Evolutionary conservation across 148 eudicot genomes (phyloP).

Genomic region (Vaccinium myrtillus): DNA sequence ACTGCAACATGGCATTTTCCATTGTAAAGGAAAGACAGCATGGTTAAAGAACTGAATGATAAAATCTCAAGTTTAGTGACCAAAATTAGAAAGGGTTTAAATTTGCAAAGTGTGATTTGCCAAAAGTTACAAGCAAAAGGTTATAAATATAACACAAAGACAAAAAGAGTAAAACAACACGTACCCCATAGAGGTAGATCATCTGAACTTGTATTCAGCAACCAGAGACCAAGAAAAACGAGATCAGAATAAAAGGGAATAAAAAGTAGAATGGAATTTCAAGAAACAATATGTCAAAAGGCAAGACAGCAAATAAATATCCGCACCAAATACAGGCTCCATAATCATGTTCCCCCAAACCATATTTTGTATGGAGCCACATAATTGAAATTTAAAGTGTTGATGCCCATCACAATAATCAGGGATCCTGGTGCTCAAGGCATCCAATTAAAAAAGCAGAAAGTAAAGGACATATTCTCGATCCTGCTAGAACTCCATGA

Average conservation of each 20-base stretch:
- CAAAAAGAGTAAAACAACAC: conserved; percentile 12
- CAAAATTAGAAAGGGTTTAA: background rate
- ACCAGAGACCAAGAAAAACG: conserved; percentile 21
- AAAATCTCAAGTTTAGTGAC: background rate
- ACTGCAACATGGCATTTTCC: background rate
- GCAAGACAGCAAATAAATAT: background rate
- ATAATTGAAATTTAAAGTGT: background rate
- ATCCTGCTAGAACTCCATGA: background rate
- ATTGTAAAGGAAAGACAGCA: background rate
- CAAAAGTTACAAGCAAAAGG: background rate
- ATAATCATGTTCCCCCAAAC: background rate
- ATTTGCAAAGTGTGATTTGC: background rate
- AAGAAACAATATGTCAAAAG: background rate
- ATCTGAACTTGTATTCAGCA: conserved; percentile 48
- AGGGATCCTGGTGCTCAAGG: conserved; percentile 11
- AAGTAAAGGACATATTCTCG: background rate
- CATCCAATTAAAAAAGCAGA: background rate
- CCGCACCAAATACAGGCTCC: background rate
- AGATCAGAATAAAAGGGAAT: conserved; percentile 21
- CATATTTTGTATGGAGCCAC: background rate
- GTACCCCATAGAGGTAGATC: conserved; percentile 89
- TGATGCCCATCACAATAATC: background rate
- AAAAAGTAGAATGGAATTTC: background rate
- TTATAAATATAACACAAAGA: conserved; percentile 2
- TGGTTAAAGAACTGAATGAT: background rate